A percentile compares a stretch with the other conserved stretches of the same genome.
These are phyloP conservation scores for Irpex sp. DNA, from an alignment of 1,284 basidiomycete species.

Conservation along the genomic window DNA sequence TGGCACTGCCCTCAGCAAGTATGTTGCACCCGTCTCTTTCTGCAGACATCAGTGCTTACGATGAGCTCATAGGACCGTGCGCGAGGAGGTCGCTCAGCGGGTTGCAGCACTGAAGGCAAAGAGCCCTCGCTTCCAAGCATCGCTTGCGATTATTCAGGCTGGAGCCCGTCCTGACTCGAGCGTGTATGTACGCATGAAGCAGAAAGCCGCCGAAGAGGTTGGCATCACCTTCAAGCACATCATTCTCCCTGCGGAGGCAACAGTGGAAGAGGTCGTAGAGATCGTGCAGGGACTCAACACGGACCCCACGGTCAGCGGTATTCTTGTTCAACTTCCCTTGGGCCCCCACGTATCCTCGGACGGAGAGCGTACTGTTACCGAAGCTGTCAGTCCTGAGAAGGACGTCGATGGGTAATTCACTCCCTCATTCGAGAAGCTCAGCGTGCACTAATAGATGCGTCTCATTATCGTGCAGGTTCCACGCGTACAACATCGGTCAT, in stretches of 20 bases:
- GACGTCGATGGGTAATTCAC: constrained; percentile 88
- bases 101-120: constrained; percentile 60
- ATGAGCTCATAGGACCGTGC: constrained; percentile 60
- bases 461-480: constrained; percentile 61
- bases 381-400: constrained; percentile 92
- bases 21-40: constrained; percentile 18
- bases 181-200: constrained; percentile 97
- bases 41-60: not conserved
- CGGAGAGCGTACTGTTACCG: constrained; percentile 89
- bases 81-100: constrained; percentile 65
- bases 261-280: constrained; percentile 76
- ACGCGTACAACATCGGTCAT: constrained; percentile 98
- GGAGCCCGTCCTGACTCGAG: constrained; percentile 88
- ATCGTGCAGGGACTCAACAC: constrained; percentile 83
- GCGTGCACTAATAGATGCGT: constrained; percentile 5
- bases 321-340: constrained; percentile 97
- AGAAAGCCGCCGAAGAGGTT: constrained; percentile 92
- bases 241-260: constrained; percentile 65
- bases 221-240: constrained; percentile 91
- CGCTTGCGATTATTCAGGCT: constrained; percentile 93
- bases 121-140: constrained; percentile 84
- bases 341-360: constrained; percentile 81
- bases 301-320: constrained; percentile 82
- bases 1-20: constrained; percentile 89
- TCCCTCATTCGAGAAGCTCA: not conserved